Base-by-base conservation (phyloP, 1,284 basidiomycete genomes). In the Stygiomarasmius scandens region DNA sequence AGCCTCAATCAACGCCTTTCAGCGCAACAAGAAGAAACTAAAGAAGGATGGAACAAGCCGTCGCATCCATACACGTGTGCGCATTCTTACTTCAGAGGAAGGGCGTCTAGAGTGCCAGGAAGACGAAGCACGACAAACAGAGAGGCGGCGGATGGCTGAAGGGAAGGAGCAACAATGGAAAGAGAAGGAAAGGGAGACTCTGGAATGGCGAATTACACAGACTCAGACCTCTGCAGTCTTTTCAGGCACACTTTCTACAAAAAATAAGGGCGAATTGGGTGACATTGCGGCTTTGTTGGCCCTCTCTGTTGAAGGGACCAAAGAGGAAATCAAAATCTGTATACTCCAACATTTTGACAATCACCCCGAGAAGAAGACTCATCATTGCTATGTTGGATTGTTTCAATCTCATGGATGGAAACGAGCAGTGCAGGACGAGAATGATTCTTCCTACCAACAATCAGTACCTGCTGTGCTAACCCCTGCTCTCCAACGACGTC, bases 221-320 rank as follows among this genome's bases (percentile, higher is more conserved):
- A 16, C 34, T 36, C 44, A 32, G 14, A 14, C 32, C 9, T 12
- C 27, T 14, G 12, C 2, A 34, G 11, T 16, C 4, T 65, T 65
- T 49, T 45, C 57, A 2, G 59, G 64, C 6, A 24, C 51, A 0
- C n/a, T 65, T 16, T 25, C 57, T 20, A 38, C 49, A 6, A 63
- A 58, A 49, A 62, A 55, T 25, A 65, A 65, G 58, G 32, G 53
- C 14, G 56, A 62, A 2, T 57, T 65, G 46, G 56, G 59, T 43
- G 59, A 62, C 29, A 54, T 65, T 41, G 55, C 55, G 3, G 44
- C 45, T 32, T 43, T 58, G 1, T 52, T 65, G 9, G 46, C 38
- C 3, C 29, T 65, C 19, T 46, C 52, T 25, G 41, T 46, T 19
- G 46, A 59, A 9, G 62, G 60, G 16, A 56, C 56, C 5, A 55